Conservation (phyloP, 768 basidiomycete genomes). For the Russula sp. region DNA sequence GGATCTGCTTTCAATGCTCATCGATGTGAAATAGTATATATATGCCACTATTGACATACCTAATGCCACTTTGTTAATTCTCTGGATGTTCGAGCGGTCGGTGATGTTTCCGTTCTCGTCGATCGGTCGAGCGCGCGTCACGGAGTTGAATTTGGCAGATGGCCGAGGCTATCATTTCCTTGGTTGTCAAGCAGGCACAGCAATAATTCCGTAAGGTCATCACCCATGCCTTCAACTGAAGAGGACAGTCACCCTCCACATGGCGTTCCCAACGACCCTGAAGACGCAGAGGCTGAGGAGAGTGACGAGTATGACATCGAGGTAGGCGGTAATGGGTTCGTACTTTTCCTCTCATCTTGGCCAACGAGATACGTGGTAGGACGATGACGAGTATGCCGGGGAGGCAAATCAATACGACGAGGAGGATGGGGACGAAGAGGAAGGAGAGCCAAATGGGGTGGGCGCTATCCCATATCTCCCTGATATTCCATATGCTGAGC, state of each 20-base stretch:
- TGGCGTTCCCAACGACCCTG: background rate
- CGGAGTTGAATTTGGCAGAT: slow-evolving; percentile 5
- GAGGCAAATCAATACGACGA: background rate
- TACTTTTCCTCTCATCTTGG: background rate
- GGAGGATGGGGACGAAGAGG: background rate
- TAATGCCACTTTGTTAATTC: background rate
- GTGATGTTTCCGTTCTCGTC: background rate
- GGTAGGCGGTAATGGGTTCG: background rate
- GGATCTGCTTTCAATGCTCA: slow-evolving; percentile 5
- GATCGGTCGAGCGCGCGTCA: background rate
- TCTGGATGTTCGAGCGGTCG: background rate
- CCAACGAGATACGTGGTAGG: background rate
- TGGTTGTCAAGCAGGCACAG: slow-evolving; percentile 1
- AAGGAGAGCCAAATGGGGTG: slow-evolving; percentile 13
- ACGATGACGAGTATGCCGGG: background rate
- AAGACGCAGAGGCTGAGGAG: slow-evolving; percentile 9
- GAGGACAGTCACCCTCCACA: background rate
- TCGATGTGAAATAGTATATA: slow-evolving; percentile 3
- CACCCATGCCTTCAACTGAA: slow-evolving; percentile 1
- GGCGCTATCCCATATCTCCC: background rate
- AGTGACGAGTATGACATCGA: slow-evolving; percentile 15
- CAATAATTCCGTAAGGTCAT: background rate
- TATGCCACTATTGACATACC: slow-evolving; percentile 1
- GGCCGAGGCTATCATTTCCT: slow-evolving; percentile 3
- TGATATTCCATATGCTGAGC: background rate